phyloP scores from a whole-genome alignment of 805 yeast species.

The Candida sanyiensis region DNA sequence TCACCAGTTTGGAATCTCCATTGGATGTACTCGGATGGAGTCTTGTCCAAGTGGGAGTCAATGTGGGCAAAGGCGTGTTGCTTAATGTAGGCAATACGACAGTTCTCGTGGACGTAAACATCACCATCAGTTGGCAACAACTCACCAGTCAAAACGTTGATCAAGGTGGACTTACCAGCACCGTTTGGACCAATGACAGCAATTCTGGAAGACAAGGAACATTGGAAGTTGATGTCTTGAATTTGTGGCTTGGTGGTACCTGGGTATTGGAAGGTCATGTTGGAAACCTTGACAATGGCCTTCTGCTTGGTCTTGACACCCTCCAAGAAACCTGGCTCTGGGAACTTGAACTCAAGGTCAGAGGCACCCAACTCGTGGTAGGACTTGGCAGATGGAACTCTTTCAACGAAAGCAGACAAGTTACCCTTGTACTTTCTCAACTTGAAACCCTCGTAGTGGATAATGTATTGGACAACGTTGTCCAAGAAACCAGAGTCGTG shows the following conservation, averaged over 20 bases:
- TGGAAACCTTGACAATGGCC: conserved; percentile 96
- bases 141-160: conserved; percentile 99
- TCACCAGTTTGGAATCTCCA: conserved; percentile 99
- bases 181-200: conserved; percentile 99
- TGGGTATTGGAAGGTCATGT: conserved; percentile 99
- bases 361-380: conserved; percentile 99
- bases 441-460: conserved; percentile 99
- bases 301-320: conserved; percentile 99
- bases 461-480: conserved; percentile 94
- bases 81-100: conserved; percentile 99
- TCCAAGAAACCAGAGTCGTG: conserved; percentile 99
- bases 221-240: conserved; percentile 89
- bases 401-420: conserved; percentile 96
- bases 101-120: conserved; percentile 98
- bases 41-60: conserved; percentile 97
- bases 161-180: conserved; percentile 99
- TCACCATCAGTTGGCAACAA: conserved; percentile 97
- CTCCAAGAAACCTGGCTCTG: conserved; percentile 99
- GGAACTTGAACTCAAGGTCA: conserved; percentile 94
- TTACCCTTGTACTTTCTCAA: conserved; percentile 99
- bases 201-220: conserved; percentile 98
- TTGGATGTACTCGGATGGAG: conserved; percentile 99
- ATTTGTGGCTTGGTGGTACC: conserved; percentile 98
- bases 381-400: conserved; percentile 97
- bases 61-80: conserved; percentile 99